Percentiles rank a stretch among this genome's conserved stretches.
phyloP scores from a whole-genome alignment of 148 eudicot species.

The Chenopodium quinoa region DNA sequence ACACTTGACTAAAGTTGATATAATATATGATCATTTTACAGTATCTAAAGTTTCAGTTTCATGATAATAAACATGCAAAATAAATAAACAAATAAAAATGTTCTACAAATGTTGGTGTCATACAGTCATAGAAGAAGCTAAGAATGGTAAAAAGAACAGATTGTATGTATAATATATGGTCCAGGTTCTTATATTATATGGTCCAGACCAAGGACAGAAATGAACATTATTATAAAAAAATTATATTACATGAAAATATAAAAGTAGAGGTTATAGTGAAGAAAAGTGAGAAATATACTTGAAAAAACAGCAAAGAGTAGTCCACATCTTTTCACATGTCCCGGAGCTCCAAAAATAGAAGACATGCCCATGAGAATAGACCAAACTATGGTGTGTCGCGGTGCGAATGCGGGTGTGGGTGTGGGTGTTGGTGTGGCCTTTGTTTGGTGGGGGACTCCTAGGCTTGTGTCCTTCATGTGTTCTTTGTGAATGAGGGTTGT shows the following conservation, averaged over 20 bases:
- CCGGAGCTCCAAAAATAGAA: constrained; percentile 9
- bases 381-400: constrained; percentile 11
- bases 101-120: constrained; percentile 2
- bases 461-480: not conserved
- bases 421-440: not conserved
- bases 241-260: not conserved
- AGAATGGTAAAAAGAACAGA: constrained; percentile 22
- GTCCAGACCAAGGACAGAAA: not conserved
- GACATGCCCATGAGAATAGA: constrained; percentile 13
- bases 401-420: not conserved
- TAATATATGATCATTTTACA: constrained; percentile 3
- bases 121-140: constrained; percentile 23
- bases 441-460: not conserved
- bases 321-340: constrained; percentile 32
- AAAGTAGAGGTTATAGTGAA: not conserved
- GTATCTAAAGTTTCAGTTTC: not conserved
- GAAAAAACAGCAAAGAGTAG: constrained; percentile 13
- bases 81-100: not conserved
- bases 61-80: not conserved
- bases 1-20: not conserved
- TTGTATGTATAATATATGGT: not conserved
- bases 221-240: not conserved
- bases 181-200: not conserved
- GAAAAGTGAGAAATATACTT: constrained; percentile 14
- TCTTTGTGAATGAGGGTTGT: not conserved